These are phyloP conservation scores for Penicillium psychrosexuale DNA, from an alignment of 2,329 filamentous ascomycete genomes.

Conservation along the genomic window DNA sequence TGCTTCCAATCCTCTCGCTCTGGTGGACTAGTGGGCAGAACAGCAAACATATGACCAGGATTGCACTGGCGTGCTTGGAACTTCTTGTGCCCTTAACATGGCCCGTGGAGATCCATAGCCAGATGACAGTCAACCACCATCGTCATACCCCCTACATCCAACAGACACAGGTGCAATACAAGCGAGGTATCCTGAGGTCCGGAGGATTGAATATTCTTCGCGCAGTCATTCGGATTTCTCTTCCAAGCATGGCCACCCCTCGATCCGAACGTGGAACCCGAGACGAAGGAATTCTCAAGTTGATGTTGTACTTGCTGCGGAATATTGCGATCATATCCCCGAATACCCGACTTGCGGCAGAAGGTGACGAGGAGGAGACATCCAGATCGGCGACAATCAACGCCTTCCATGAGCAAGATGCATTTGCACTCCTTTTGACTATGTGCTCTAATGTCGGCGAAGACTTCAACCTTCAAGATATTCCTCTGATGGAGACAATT, in stretches of 20 bases:
- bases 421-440: conserved; percentile 79
- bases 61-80: conserved; percentile 83
- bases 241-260: conserved; percentile 80
- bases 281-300: conserved; percentile 88
- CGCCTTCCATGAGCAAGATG: conserved; percentile 85
- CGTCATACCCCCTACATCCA: conserved; percentile 86
- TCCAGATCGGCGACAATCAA: conserved; percentile 85
- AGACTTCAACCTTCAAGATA: conserved; percentile 85
- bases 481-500: conserved; percentile 83
- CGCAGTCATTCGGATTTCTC: conserved; percentile 72
- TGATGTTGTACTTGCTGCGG: conserved; percentile 82
- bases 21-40: conserved; percentile 73
- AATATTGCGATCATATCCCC: conserved; percentile 84
- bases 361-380: conserved; percentile 86
- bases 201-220: conserved; percentile 74
- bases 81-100: conserved; percentile 89
- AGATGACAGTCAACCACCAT: conserved; percentile 90
- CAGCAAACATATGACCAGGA: conserved; percentile 71
- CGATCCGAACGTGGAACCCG: conserved; percentile 71
- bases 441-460: conserved; percentile 90
- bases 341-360: conserved; percentile 67
- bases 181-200: conserved; percentile 80
- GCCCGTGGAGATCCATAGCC: conserved; percentile 77
- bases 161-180: conserved; percentile 84
- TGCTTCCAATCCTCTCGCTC: conserved; percentile 80